Base-by-base conservation (phyloP, 306 rosid genomes). In the Morella rubra region DNA sequence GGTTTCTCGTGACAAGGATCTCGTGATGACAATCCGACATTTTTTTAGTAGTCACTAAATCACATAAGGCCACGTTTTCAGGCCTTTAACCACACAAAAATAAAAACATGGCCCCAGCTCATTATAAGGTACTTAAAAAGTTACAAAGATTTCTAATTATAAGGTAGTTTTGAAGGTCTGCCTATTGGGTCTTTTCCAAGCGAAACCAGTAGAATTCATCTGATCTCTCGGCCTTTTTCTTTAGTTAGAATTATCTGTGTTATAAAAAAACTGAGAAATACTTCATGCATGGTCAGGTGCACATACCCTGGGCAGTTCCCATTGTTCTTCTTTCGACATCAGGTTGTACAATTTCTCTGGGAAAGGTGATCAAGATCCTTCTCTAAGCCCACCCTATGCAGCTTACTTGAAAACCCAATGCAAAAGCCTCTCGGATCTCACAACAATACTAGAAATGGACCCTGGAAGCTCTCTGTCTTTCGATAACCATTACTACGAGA, bases 341-440 rank as follows among this genome's bases (percentile, higher is more conserved):
- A 83, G 95, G 67, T 86, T 87, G 4, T 90, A 73, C 86, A 87
- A 90, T 78, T 87, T 86, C 76, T 86, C 81, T 1, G 86, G 89
- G 69, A 87, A 81, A 69, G 90, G 90, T 9, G 91, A 86, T 73
- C 85, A 87, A 66, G 92, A 90, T 67, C 89, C 92, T 37, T 81
- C 90, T 11, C 20, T 90, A 65, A 13, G 88, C 58, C 45, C 94
- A 0, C 73, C 62, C 9, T 83, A 83, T 13, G 89, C 87, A 0
- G 4, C 19, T 0, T 67, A 59, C 61, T 79, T 86, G 81, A 86
- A 78, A 79, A 67, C 75, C 0, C 71, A 80, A 51, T 86, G 89
- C n/a, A 44, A 66, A 4, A 49, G 75, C 27, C 75, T 47, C 1
- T 71, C 65, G 14, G 85, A 83, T 85, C 76, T 24, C n/a, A 27